Evolutionary conservation across 345 rosid genomes (phyloP), one percentile per base, ranked within the genome.

Genomic region (Angophora floribunda): DNA sequence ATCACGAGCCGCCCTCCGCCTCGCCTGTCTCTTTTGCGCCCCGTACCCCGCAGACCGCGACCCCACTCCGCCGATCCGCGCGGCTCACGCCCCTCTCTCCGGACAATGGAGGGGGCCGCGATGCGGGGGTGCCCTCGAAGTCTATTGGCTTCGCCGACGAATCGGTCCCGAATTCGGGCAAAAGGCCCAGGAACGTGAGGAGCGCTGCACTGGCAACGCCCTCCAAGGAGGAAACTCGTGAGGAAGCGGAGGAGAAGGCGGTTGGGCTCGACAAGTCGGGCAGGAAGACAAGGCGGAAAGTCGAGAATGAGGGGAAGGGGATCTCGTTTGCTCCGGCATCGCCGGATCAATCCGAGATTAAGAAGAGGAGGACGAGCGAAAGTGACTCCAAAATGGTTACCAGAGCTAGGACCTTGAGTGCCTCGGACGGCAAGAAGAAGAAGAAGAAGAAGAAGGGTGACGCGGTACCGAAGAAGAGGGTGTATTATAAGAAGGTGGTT

Each of bases 401-500:
- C 47, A 88, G 36, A 75, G 53, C 90, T 65, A 86, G 36, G 49
- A 86, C 87, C 15, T 63, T 65, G 13, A 79, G 85, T 50, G 87
- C 53, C 51, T 80, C 59, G 19, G 88, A 87, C 41, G 91, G 87
- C n/a, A 67, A 44, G 44, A 70, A 51, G 85, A 86, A 89, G 87
- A 65, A 50, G 44, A 70, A 67, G 85, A 86, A 89, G 87, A 94
- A 89, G 92, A 92, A 85, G 49, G 70, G 57, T 5, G 49, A 26
- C 21, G 57, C 28, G 21, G 87, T 1, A 49, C 44, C 22, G 30
- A 89, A 82, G 61, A 91, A 91, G 88, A 91, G 96, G 91, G 95
- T 96, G 12, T 94, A 93, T 78, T 97, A 93, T 86, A 96, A 89
- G 90, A 96, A 93, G 90, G 97, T 94, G 59, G 95, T 92, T 85